Conservation (phyloP, 2,329 filamentous ascomycete species). For the Fusarium acutatum region DNA sequence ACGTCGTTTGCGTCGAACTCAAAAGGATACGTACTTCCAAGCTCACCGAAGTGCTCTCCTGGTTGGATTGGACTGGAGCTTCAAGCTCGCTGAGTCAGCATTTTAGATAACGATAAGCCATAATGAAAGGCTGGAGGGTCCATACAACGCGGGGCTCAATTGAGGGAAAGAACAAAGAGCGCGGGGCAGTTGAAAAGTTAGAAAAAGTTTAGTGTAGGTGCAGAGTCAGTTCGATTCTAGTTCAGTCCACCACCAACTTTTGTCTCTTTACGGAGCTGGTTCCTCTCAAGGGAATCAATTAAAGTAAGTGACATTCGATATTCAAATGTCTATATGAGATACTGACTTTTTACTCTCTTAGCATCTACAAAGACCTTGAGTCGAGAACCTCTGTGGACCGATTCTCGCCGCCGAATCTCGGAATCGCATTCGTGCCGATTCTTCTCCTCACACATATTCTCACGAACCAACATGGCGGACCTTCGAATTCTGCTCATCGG, state of each 20-base stretch:
- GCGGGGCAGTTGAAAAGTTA: conserved; percentile 25
- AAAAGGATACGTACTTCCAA: conserved; percentile 15
- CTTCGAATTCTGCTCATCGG: conserved; percentile 86
- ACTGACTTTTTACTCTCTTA: not conserved
- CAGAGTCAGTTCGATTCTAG: conserved; percentile 10
- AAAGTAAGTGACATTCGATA: not conserved
- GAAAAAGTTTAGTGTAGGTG: conserved; percentile 23
- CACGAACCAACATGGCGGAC: conserved; percentile 41
- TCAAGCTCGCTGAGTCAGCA: conserved; percentile 11
- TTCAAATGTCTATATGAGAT: not conserved
- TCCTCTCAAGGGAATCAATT: conserved; percentile 34
- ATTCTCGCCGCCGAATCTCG: conserved; percentile 27
- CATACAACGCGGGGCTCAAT: conserved; percentile 14
- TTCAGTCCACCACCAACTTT: conserved; percentile 16
- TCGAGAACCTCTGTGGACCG: conserved; percentile 7
- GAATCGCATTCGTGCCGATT: conserved; percentile 24
- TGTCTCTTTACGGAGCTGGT: conserved; percentile 30
- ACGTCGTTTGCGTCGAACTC: conserved; percentile 4
- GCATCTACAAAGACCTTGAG: conserved; percentile 3
- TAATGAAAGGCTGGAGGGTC: not conserved
- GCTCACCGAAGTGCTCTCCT: conserved; percentile 3
- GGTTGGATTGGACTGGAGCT: not conserved
- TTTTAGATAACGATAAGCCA: conserved; percentile 1
- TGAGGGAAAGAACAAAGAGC: conserved; percentile 6
- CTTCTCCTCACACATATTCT: conserved; percentile 8